These are phyloP conservation scores for Fusarium praegraminearum DNA, from an alignment of 2,329 filamentous ascomycete genomes.

Conservation along the genomic window DNA sequence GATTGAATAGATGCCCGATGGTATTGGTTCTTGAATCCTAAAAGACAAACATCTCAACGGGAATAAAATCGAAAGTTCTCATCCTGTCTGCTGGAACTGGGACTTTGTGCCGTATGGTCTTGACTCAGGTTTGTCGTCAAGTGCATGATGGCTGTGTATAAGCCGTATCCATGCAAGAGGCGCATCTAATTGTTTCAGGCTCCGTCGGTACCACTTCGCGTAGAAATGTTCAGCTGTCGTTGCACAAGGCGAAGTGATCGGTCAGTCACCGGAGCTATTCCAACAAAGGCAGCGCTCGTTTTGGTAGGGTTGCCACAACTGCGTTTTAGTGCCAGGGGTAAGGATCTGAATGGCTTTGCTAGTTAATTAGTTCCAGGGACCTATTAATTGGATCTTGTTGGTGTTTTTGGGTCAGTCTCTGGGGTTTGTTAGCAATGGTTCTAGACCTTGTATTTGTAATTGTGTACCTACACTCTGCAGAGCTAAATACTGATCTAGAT, in stretches of 20 bases:
- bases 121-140: background rate
- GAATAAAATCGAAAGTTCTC: background rate
- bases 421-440: background rate
- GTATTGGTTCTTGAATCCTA: no score
- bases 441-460: background rate
- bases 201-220: slow-evolving; percentile 3
- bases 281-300: slow-evolving; percentile 33
- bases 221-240: slow-evolving; percentile 9
- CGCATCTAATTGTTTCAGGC: slow-evolving; percentile 16
- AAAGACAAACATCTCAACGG: no score
- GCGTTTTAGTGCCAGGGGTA: slow-evolving; percentile 36
- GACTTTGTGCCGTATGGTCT: background rate
- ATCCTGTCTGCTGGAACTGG: background rate
- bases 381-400: slow-evolving; percentile 10
- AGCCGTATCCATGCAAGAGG: background rate
- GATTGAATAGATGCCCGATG: background rate
- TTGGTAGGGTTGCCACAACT: slow-evolving; percentile 30
- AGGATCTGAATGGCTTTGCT: slow-evolving; percentile 14
- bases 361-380: slow-evolving; percentile 4
- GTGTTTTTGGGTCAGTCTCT: background rate
- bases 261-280: slow-evolving; percentile 29
- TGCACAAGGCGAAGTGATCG: slow-evolving; percentile 1
- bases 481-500: background rate
- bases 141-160: background rate
- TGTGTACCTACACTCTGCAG: background rate